A percentile compares a stretch with the other conserved stretches of the same genome.
Evolutionary conservation across 331 rosid genomes (phyloP).

Genomic region (Malus hybrid): DNA sequence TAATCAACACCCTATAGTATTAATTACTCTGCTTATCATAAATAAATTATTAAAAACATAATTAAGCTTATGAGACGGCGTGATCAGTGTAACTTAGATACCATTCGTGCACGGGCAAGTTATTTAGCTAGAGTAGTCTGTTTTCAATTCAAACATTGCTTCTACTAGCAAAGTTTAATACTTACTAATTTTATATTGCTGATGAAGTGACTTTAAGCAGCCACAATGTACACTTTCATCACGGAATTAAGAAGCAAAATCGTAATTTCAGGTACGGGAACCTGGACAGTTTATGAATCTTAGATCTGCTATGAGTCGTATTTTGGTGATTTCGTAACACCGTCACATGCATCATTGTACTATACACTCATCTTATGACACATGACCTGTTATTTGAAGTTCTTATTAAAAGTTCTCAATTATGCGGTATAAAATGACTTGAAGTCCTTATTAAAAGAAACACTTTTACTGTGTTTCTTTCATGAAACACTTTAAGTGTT

Average conservation of each 20-base stretch:
- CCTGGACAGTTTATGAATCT: too few relatives aligned
- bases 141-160: not conserved
- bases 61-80: not conserved
- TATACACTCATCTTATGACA: too few relatives aligned
- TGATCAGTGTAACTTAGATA: not conserved
- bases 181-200: not conserved
- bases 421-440: too few relatives aligned
- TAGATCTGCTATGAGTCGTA: not conserved
- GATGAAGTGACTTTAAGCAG: not conserved
- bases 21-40: not conserved
- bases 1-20: not conserved
- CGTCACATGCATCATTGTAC: too few relatives aligned
- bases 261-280: not conserved
- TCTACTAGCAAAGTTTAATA: not conserved
- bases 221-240: not conserved
- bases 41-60: too few relatives aligned
- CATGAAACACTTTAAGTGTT: too few relatives aligned
- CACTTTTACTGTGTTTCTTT: too few relatives aligned
- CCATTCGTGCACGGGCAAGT: not conserved
- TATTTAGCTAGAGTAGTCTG: not conserved
- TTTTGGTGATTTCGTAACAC: not conserved
- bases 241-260: not conserved
- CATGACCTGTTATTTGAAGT: too few relatives aligned
- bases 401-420: too few relatives aligned
- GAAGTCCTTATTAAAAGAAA: too few relatives aligned